Base-by-base conservation (phyloP, 2,329 filamentous ascomycete species). In the Phialocephala sp. region DNA sequence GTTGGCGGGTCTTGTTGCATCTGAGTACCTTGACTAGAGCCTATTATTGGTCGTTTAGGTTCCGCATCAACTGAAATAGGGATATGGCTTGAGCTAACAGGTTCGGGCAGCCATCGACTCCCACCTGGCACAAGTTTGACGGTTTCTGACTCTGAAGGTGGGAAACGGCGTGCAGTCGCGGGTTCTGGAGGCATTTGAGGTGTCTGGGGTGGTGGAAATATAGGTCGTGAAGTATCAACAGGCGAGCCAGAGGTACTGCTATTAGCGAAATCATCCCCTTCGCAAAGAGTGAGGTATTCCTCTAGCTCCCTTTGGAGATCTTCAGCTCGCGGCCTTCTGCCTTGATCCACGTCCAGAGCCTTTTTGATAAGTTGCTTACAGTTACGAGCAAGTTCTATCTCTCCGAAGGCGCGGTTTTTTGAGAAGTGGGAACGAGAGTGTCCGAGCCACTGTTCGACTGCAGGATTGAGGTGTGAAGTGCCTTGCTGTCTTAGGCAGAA, bases 311-410 rank as follows among this genome's bases (percentile, higher is more conserved):
- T 11, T 32, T 57, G 58, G 4, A 64, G 35, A 8, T 32, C 18
- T 47, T 32, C 43, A 9, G 62, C 62, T 27, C 12, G 45, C 14
- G 57, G 47, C 32, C 62, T 59, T 14, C 20, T 35, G 20, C 55
- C 6, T 18, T 35, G 45, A 12, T 47, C 22, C 4, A 64, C 43
- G 12, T 27, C 22, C 15, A 64, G 35, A 15, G 62, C 32, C 24
- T 57, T 27, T 35, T 27, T 15, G 37, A 64, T 64, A 18, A 64
- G 14, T 8, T 47, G 20, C 37, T 60, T 64, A 47, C 62, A 64
- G 20, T 57, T 50, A 18, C 4, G 36, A 27, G 20, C 43, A 12
- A 50, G 8, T 52, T 20, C 35, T 39, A n/a, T 5, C 2, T 35
- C 24, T 18, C 11, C 4, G 11, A 24, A 50, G 4, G 45, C 18